A percentile compares a stretch with the other conserved stretches of the same genome.
These are phyloP conservation scores for Trichoderma guizhouense DNA, from an alignment of 2,329 filamentous ascomycete species.

Conservation along the genomic window DNA sequence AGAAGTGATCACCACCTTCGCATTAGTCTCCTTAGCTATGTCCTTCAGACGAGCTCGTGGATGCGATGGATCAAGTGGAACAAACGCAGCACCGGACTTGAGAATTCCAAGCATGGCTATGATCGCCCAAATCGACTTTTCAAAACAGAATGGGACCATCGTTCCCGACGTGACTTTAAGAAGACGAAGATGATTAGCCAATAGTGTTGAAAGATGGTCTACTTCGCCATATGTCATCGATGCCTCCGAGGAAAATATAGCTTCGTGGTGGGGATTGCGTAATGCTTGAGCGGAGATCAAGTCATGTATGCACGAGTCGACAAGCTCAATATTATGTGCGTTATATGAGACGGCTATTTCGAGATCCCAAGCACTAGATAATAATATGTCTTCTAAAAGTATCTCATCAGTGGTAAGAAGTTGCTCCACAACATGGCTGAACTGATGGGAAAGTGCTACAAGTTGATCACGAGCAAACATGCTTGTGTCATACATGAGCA, in stretches of 20 bases:
- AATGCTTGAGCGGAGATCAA: neutral
- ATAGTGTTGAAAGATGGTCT: neutral
- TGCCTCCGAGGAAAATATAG: constrained; percentile 12
- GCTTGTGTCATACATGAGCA: neutral
- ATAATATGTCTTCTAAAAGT: neutral
- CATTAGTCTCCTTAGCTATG: constrained; percentile 8
- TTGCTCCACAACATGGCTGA: neutral
- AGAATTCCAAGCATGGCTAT: constrained; percentile 28
- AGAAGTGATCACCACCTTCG: constrained; percentile 17
- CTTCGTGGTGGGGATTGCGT: constrained; percentile 8
- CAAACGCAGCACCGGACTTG: constrained; percentile 27
- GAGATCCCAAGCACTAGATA: constrained; percentile 1
- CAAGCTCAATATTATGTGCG: neutral
- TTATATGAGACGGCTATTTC: neutral
- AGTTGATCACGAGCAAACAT: neutral
- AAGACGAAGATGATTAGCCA: constrained; percentile 11
- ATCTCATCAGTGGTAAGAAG: neutral
- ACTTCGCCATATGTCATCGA: constrained; percentile 6
- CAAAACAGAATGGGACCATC: constrained; percentile 17
- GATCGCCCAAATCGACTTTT: constrained; percentile 23
- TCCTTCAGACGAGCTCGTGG: constrained; percentile 3
- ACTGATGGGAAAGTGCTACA: neutral
- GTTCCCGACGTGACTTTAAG: constrained; percentile 27
- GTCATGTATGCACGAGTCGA: neutral
- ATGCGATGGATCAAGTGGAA: constrained; percentile 26